Evolutionary conservation across 2,329 filamentous ascomycete genomes (phyloP).

Genomic region (Pseudogymnoascus sp.): DNA sequence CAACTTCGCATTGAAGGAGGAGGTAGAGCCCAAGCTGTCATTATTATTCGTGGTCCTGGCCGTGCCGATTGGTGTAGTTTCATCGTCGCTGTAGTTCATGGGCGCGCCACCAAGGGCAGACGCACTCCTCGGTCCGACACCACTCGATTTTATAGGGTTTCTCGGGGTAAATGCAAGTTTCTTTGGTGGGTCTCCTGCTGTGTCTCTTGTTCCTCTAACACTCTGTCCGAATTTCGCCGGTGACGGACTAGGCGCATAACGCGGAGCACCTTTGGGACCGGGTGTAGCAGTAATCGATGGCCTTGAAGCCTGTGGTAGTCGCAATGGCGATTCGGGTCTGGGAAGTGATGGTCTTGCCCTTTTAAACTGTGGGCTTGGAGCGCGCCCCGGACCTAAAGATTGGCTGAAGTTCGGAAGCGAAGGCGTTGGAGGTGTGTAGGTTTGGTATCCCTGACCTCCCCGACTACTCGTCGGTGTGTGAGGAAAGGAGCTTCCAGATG

Average conservation of each 20-base stretch:
- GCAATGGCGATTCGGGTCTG: slow-evolving; percentile 77
- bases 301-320: slow-evolving; percentile 54
- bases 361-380: slow-evolving; percentile 63
- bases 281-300: slow-evolving; percentile 48
- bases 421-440: slow-evolving; percentile 55
- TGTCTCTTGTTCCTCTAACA: slow-evolving; percentile 43
- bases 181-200: slow-evolving; percentile 54
- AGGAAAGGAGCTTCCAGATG: slow-evolving; percentile 46
- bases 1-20: slow-evolving; percentile 45
- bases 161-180: slow-evolving; percentile 33
- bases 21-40: slow-evolving; percentile 45
- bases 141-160: slow-evolving; percentile 40
- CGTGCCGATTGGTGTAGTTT: slow-evolving; percentile 40
- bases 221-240: slow-evolving; percentile 56
- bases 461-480: slow-evolving; percentile 57
- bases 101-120: slow-evolving; percentile 47
- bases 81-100: slow-evolving; percentile 47
- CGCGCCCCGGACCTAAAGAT: slow-evolving; percentile 64
- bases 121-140: slow-evolving; percentile 45
- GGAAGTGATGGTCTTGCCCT: slow-evolving; percentile 68
- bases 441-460: slow-evolving; percentile 39
- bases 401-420: slow-evolving; percentile 75
- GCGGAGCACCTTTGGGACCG: slow-evolving; percentile 40
- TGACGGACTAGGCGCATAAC: slow-evolving; percentile 52
- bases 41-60: slow-evolving; percentile 44